These are phyloP conservation scores for Petasospora fabianii DNA, from an alignment of 1,139 yeast genomes.

Conservation along the genomic window DNA sequence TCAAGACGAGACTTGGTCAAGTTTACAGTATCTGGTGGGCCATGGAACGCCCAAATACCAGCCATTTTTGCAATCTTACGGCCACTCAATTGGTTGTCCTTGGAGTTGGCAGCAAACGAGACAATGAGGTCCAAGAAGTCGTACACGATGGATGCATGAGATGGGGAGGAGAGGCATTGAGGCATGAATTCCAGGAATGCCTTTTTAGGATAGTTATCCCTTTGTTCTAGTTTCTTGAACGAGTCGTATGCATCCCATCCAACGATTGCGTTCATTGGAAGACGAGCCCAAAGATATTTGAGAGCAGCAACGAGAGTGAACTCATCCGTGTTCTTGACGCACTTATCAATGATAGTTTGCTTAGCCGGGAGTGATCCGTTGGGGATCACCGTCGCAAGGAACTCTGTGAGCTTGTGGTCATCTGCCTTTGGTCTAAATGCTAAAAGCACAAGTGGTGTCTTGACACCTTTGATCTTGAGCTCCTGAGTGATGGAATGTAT, in stretches of 20 bases:
- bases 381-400: slow-evolving; percentile 52
- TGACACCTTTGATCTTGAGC: slow-evolving; percentile 49
- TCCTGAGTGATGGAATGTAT: slow-evolving; percentile 65
- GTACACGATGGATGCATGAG: slow-evolving; percentile 86
- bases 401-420: slow-evolving; percentile 50
- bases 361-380: slow-evolving; percentile 39
- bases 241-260: slow-evolving; percentile 84
- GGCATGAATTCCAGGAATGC: slow-evolving; percentile 84
- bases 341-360: slow-evolving; percentile 35
- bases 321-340: slow-evolving; percentile 50
- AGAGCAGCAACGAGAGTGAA: slow-evolving; percentile 68
- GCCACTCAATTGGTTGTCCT: slow-evolving; percentile 74
- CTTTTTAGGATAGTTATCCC: slow-evolving; percentile 59
- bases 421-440: slow-evolving; percentile 68
- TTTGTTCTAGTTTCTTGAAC: slow-evolving; percentile 62
- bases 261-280: slow-evolving; percentile 74
- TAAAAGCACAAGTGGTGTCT: slow-evolving; percentile 59
- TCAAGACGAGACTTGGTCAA: slow-evolving; percentile 18
- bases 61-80: slow-evolving; percentile 78
- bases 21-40: slow-evolving; percentile 19
- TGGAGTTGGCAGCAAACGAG: slow-evolving; percentile 78
- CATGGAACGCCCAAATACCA: slow-evolving; percentile 84
- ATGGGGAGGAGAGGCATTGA: slow-evolving; percentile 73
- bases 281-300: slow-evolving; percentile 82
- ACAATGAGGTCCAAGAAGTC: slow-evolving; percentile 81